Conservation (phyloP, 2,329 filamentous ascomycete species). For the Penicillium psychrosexuale region DNA sequence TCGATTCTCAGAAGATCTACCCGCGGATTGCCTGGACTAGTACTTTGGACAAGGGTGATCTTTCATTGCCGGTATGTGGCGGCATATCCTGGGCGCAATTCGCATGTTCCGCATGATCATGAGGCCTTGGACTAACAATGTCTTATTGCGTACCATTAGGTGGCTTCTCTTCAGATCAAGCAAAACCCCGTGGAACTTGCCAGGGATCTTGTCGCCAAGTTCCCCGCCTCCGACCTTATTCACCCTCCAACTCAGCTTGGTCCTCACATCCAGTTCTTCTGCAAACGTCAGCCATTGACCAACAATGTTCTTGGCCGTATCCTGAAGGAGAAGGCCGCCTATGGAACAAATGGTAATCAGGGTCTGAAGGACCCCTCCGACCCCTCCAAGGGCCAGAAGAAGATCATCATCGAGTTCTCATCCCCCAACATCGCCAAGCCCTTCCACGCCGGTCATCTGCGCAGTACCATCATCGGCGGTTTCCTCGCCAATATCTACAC, state of each 20-base stretch:
- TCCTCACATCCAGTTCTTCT: conserved; percentile 64
- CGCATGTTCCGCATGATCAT: neutral
- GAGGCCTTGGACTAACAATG: neutral
- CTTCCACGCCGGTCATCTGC: conserved; percentile 63
- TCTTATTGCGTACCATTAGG: conserved; percentile 22
- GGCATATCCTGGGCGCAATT: neutral
- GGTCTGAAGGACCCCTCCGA: conserved; percentile 59
- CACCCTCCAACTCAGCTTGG: conserved; percentile 55
- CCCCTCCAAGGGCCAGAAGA: conserved; percentile 55
- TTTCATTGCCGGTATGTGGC: conserved; percentile 42
- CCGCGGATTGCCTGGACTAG: conserved; percentile 45
- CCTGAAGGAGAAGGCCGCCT: conserved; percentile 54
- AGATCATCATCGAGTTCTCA: conserved; percentile 63
- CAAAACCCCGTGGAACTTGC: conserved; percentile 59
- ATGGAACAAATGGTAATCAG: conserved; percentile 58
- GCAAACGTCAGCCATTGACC: conserved; percentile 57
- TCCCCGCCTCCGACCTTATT: conserved; percentile 58
- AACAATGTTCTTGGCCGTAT: conserved; percentile 59
- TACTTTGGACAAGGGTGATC: conserved; percentile 48
- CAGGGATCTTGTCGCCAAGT: conserved; percentile 55
- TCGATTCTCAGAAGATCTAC: conserved; percentile 42
- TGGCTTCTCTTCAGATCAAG: conserved; percentile 48
- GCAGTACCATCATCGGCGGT: conserved; percentile 65
- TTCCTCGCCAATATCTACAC: conserved; percentile 62
- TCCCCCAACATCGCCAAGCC: conserved; percentile 67